phyloP scores from a whole-genome alignment of 257 asterid species.

The Solanum gandarillasii region DNA sequence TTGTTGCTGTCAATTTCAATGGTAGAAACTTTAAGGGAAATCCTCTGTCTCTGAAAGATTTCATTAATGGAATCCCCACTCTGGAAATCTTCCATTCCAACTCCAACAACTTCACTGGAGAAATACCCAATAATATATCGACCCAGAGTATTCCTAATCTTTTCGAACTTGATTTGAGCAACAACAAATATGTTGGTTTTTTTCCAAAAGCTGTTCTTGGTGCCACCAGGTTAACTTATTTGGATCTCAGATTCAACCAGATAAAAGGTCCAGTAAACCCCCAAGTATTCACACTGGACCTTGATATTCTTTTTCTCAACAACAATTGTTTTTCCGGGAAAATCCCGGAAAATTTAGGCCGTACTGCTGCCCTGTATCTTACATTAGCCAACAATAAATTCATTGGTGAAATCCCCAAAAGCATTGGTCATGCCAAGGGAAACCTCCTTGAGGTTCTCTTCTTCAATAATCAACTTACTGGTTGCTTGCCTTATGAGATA shows the following conservation, averaged over 20 bases:
- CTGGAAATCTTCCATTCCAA: conserved; percentile 41
- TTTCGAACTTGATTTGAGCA: conserved; percentile 59
- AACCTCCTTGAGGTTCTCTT: conserved; percentile 30
- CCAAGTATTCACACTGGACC: conserved; percentile 34
- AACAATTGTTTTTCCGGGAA: conserved; percentile 37
- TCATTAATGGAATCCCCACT: conserved; percentile 21
- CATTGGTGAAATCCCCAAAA: conserved; percentile 37
- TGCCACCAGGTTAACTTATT: conserved; percentile 41
- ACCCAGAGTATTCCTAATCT: conserved; percentile 6
- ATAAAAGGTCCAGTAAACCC: conserved; percentile 30
- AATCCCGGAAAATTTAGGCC: conserved; percentile 33
- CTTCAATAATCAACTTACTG: conserved; percentile 33
- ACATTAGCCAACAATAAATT: conserved; percentile 48
- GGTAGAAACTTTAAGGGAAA: not conserved
- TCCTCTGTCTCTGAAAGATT: not conserved
- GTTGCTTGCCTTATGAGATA: conserved; percentile 58
- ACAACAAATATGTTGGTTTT: conserved; percentile 35
- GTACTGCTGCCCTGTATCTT: conserved; percentile 26
- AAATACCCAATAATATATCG: conserved; percentile 17
- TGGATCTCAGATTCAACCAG: conserved; percentile 49
- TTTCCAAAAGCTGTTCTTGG: conserved; percentile 38
- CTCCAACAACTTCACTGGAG: conserved; percentile 35
- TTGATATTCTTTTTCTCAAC: conserved; percentile 62
- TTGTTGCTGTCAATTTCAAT: conserved; percentile 44
- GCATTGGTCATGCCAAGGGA: conserved; percentile 29